Evolutionary conservation across 2,329 filamentous ascomycete genomes (phyloP).

Genomic region (Sarocladium brachiariae): DNA sequence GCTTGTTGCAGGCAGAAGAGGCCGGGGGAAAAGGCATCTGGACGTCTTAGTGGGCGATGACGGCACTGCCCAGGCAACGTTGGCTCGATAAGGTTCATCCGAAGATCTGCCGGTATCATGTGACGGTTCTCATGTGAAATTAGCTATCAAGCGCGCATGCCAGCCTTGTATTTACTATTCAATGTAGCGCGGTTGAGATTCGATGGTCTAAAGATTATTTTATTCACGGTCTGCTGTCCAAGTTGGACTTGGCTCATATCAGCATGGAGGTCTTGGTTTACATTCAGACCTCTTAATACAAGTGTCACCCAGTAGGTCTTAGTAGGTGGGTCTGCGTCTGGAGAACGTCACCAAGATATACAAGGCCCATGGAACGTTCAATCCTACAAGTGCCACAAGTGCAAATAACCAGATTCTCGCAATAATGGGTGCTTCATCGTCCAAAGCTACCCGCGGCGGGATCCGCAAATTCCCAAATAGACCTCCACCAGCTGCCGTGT

Average conservation of each 20-base stretch:
- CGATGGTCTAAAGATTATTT: too few species aligned
- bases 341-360: conserved; percentile 4
- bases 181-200: neutral
- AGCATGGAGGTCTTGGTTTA: too few species aligned
- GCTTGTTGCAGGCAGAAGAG: conserved; percentile 4
- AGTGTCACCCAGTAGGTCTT: neutral
- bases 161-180: neutral
- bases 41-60: conserved; percentile 1
- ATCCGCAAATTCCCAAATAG: conserved; percentile 39
- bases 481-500: conserved; percentile 14
- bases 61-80: conserved; percentile 8
- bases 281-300: too few species aligned
- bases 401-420: neutral
- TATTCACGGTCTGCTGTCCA: too few species aligned
- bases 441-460: conserved; percentile 35
- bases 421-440: conserved; percentile 39
- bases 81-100: neutral
- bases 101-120: conserved; percentile 1
- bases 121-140: neutral
- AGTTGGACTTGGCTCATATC: too few species aligned
- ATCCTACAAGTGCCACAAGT: neutral
- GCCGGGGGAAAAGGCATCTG: conserved; percentile 2
- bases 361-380: neutral
- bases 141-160: neutral
- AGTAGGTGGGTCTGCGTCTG: neutral